phyloP scores from a whole-genome alignment of 768 basidiomycete species.

The Ramaria sp. region DNA sequence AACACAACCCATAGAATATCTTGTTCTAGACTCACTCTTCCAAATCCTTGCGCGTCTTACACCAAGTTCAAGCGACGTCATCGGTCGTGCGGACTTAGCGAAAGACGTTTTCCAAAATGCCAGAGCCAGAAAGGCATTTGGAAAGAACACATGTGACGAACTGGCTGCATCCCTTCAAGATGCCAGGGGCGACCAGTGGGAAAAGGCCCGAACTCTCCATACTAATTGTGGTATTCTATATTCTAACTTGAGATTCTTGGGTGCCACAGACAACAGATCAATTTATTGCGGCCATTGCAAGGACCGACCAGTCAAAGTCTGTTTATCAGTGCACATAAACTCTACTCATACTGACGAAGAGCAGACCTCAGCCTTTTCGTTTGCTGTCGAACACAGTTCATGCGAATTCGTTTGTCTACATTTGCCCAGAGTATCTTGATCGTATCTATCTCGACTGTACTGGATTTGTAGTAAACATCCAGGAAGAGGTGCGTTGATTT shows the following conservation, averaged over 20 bases:
- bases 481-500: background rate
- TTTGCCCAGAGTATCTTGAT: background rate
- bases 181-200: background rate
- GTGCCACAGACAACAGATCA: background rate
- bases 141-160: background rate
- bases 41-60: background rate
- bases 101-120: background rate
- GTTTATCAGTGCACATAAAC: background rate
- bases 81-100: background rate
- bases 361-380: conserved; percentile 1
- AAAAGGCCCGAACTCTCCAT: background rate
- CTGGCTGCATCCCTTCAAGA: background rate
- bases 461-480: background rate
- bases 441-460: background rate
- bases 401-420: background rate
- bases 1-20: background rate
- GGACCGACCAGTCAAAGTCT: background rate
- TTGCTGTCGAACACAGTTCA: background rate
- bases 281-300: background rate
- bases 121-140: background rate
- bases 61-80: background rate
- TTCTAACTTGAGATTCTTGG: background rate
- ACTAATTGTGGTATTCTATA: background rate
- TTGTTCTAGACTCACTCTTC: background rate
- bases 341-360: background rate